Evolutionary conservation across 1,284 basidiomycete genomes (phyloP), one percentile per base, ranked within the genome.

Genomic region (Limonomyces culmigenus): DNA sequence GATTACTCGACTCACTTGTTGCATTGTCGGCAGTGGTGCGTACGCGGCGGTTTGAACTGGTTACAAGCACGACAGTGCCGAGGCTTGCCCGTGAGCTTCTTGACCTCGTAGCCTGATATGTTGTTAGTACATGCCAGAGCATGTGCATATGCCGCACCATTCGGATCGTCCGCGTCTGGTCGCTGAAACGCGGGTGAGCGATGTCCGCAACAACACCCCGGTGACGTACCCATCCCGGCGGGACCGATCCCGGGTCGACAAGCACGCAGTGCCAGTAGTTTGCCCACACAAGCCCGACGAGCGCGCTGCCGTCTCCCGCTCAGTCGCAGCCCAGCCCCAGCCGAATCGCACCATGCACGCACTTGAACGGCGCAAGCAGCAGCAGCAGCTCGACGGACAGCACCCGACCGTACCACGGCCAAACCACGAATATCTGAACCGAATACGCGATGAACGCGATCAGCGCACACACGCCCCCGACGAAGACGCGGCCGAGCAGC

Each of bases 1-100:
- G 8, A 8, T 27, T 27, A 8, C 8, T 8, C 8, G n/a, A 52
- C 67, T 39, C 54, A 88, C 67, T 70, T 69, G 50, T 78, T 76
- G 54, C 89, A 96, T 43, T 79, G 68, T 40, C 76, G 68, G 53
- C 91, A 96, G 48, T 96, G 91, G 54, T 96, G 91, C 0, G 89
- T 70, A 35, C 77, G 60, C 27, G 78, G 76, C 29, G 80, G 78
- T 48, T 85, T 83, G 52, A 71, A 76, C 40, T 54, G 60, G 40
- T 73, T 59, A 49, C 81, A 96, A 44, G 72, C 76, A 39, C 85
- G 71, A 55, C 91, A 93, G 49, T 72, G 86, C 30, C 91, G 63
- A 14, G 87, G 85, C 0, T 62, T 59, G 8, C 83, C 78, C 1
- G 81, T 86, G 18, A 81, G 58, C 45, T 74, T 79, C 62, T 93